Evolutionary conservation across 2,329 filamentous ascomycete genomes (phyloP), one percentile per base, ranked within the genome.

Genomic region (Apiospora kogelbergensis): DNA sequence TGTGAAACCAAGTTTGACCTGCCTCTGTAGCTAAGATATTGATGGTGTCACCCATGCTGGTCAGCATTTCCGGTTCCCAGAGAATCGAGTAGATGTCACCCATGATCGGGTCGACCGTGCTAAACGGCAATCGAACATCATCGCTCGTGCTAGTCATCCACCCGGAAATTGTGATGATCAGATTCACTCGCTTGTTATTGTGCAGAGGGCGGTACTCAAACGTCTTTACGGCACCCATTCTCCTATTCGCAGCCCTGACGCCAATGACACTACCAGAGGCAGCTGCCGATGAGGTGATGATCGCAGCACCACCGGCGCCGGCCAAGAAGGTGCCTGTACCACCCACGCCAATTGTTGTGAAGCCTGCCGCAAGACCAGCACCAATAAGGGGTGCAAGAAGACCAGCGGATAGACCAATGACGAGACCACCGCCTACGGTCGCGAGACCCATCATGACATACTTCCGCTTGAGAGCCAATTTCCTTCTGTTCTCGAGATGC

Each of bases 71-170:
- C 3, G 96, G 97, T 80, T 99, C 96, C 95, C 96, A 99, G 69
- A 97, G 85, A 13, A 99, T 91, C 0, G 95, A 98, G 82, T 99
- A 99, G 20, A 99, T 90, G 78, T 99, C 96, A 15, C 96, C 96
- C 96, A 99, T 99, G 72, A 98, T 89, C 0, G 97, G 94, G 79
- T 99, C 95, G 7, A 99, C 92, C 0, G 97, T 99, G 82, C 94
- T 98, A 81, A 93, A 99, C 9, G 96, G 96, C 76, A 99, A 82
- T 70, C 96, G 93, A 65, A 99, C 95, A 79, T 99, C 96, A 81
- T 99, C 96, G 67, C 97, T 91, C 78, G 97, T 98, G 76, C 97
- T 96, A 48, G 94, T 98, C 92, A 99, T 97, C 96, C 96, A 99
- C 3, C 96, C 96, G 0, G 95, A 94, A 40, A 99, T 89, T 0